A percentile compares a stretch with the other conserved stretches of the same genome.
Conservation (phyloP, 2,329 filamentous ascomycete species). For the Thielaviopsis cerberus region DNA sequence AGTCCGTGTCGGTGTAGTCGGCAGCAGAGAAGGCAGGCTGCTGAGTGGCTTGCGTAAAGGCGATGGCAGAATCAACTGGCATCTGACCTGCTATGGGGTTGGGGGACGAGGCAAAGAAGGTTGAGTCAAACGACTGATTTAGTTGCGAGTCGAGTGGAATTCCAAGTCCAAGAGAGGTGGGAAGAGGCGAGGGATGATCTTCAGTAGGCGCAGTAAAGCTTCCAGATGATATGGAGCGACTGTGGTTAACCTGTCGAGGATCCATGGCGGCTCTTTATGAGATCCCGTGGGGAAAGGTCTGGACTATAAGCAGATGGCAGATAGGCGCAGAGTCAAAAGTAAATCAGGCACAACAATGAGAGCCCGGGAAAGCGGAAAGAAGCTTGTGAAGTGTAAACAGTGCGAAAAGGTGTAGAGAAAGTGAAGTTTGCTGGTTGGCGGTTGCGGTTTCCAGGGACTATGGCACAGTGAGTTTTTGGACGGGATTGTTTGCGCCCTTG, state of each 20-base stretch:
- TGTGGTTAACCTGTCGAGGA: slow-evolving; percentile 21
- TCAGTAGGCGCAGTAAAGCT: neutral
- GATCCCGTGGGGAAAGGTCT: neutral
- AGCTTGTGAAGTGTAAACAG: neutral
- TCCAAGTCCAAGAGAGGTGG: slow-evolving; percentile 34
- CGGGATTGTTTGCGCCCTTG: neutral
- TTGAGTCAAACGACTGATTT: slow-evolving; percentile 15
- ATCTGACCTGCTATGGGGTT: slow-evolving; percentile 27
- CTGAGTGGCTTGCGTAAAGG: slow-evolving; percentile 22
- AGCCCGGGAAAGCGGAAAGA: neutral
- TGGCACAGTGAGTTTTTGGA: neutral
- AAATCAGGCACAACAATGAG: neutral
- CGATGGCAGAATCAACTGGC: slow-evolving; percentile 21
- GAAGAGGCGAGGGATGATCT: slow-evolving; percentile 30
- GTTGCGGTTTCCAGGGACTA: neutral
- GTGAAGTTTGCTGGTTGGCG: neutral
- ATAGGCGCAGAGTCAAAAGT: neutral
- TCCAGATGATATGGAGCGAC: slow-evolving; percentile 43
- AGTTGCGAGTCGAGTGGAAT: slow-evolving; percentile 32
- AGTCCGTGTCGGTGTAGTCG: slow-evolving; percentile 36
- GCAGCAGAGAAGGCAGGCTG: slow-evolving; percentile 19
- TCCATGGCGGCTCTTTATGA: slow-evolving; percentile 20
- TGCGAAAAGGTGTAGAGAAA: neutral
- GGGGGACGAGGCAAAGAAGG: slow-evolving; percentile 23
- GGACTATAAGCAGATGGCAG: neutral